These are phyloP conservation scores for Coemansia sp. DNA, from an alignment of 192 early-diverging fungal genomes.

Conservation along the genomic window DNA sequence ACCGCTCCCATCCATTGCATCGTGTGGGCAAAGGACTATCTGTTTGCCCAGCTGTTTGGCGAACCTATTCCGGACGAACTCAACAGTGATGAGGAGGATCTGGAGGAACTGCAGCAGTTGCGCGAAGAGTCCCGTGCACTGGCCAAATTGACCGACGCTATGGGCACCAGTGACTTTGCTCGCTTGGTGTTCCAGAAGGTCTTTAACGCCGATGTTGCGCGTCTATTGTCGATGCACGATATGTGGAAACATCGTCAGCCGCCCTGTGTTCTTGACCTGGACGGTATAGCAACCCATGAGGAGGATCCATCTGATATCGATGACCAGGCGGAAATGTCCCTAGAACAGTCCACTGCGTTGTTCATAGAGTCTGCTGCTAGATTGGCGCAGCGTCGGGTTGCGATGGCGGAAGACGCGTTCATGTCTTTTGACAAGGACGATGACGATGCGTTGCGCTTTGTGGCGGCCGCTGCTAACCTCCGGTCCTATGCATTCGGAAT, in stretches of 20 bases:
- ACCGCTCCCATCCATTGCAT: slow-evolving; percentile 95
- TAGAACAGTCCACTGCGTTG: slow-evolving; percentile 68
- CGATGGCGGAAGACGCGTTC: neutral
- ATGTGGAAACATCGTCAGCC: slow-evolving; percentile 79
- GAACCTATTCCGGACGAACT: slow-evolving; percentile 24
- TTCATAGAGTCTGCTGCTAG: slow-evolving; percentile 61
- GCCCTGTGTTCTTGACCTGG: slow-evolving; percentile 70
- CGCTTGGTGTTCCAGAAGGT: slow-evolving; percentile 74
- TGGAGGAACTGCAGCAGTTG: slow-evolving; percentile 75
- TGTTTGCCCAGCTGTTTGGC: slow-evolving; percentile 84
- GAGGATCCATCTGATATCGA: slow-evolving; percentile 46
- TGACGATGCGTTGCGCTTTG: slow-evolving; percentile 85
- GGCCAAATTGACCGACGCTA: slow-evolving; percentile 62
- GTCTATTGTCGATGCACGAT: slow-evolving; percentile 80
- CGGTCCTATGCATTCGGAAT: slow-evolving; percentile 84
- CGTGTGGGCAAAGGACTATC: slow-evolving; percentile 98
- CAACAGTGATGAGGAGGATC: slow-evolving; percentile 47
- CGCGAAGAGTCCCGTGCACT: slow-evolving; percentile 72
- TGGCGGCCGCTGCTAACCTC: slow-evolving; percentile 88
- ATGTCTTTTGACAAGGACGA: slow-evolving; percentile 97
- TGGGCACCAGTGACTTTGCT: slow-evolving; percentile 62
- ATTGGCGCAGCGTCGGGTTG: slow-evolving; percentile 19
- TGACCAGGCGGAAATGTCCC: slow-evolving; percentile 71
- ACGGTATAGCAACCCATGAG: slow-evolving; percentile 21
- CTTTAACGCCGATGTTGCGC: slow-evolving; percentile 75